Percentiles rank a stretch among this genome's conserved stretches.
Evolutionary conservation across 2,329 filamentous ascomycete genomes (phyloP).

Genomic region (Bisporella sp.): DNA sequence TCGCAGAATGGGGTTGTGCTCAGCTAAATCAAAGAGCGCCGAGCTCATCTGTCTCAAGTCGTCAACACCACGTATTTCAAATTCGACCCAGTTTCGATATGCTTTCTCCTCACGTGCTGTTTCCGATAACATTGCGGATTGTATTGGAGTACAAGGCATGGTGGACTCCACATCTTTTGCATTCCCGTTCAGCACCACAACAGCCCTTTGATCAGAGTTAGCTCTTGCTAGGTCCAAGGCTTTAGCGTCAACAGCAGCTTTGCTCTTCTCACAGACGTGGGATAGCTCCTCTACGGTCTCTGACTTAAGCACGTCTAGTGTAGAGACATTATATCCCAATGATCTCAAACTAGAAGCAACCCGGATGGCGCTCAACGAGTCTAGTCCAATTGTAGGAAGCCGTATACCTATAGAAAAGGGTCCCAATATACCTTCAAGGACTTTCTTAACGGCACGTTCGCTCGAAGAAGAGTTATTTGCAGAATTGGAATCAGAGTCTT

Average conservation of each 20-base stretch:
- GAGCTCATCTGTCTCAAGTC: conserved; percentile 33
- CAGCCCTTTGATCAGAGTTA: background rate
- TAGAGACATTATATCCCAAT: conserved; percentile 46
- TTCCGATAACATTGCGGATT: conserved; percentile 75
- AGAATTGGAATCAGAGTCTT: conserved; percentile 6
- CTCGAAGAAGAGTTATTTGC: conserved; percentile 16
- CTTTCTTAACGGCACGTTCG: conserved; percentile 11
- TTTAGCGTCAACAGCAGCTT: background rate
- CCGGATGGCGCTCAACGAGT: conserved; percentile 57
- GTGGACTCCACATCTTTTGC: conserved; percentile 39
- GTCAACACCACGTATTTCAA: conserved; percentile 37
- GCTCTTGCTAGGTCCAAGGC: background rate
- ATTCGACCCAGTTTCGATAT: conserved; percentile 74
- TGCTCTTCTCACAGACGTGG: conserved; percentile 24
- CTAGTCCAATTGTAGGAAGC: conserved; percentile 51
- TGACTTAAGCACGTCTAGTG: conserved; percentile 54
- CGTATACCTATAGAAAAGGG: conserved; percentile 26
- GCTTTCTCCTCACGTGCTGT: conserved; percentile 50
- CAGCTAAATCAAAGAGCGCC: conserved; percentile 43
- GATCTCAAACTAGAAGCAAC: conserved; percentile 58
- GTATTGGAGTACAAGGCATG: conserved; percentile 62
- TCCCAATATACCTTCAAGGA: conserved; percentile 20
- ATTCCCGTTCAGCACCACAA: conserved; percentile 13
- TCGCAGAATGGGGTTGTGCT: conserved; percentile 60
- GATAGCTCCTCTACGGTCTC: conserved; percentile 37